Evolutionary conservation across 331 rosid species (phyloP).

Genomic region (Malus hybrid): DNA sequence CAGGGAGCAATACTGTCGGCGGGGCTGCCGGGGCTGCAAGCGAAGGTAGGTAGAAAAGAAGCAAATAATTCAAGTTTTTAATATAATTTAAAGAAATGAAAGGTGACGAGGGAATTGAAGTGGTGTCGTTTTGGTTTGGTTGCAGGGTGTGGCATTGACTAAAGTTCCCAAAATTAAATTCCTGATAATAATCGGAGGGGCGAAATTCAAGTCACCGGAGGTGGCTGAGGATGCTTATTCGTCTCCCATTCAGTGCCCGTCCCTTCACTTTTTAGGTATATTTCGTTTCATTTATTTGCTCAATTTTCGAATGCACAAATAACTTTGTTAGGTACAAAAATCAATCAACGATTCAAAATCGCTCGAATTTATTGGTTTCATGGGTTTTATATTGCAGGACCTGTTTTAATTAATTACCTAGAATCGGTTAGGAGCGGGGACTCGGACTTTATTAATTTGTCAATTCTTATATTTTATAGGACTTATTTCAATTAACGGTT

Average conservation of each 20-base stretch:
- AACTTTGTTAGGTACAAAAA: neutral
- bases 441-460: neutral
- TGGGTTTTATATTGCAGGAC: neutral
- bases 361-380: accelerated
- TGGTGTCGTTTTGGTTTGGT: neutral
- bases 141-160: conserved; percentile 59
- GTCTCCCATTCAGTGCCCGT: conserved; percentile 36
- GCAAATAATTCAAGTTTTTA: neutral
- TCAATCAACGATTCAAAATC: no score
- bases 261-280: conserved; percentile 77
- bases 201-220: conserved; percentile 33
- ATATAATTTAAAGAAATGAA: neutral
- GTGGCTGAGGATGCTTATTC: conserved; percentile 51
- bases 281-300: neutral
- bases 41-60: conserved; percentile 30
- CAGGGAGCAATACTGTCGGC: conserved; percentile 85
- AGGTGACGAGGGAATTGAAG: neutral
- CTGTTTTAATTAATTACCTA: no score
- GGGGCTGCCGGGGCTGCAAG: conserved; percentile 68
- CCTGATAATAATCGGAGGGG: conserved; percentile 63
- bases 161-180: conserved; percentile 61
- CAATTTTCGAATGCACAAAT: neutral
- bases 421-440: neutral
- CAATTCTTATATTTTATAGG: neutral
- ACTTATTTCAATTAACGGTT: neutral